These are phyloP conservation scores for Oxytropis ochrocephala DNA, from an alignment of 306 rosid genomes.

Conservation along the genomic window DNA sequence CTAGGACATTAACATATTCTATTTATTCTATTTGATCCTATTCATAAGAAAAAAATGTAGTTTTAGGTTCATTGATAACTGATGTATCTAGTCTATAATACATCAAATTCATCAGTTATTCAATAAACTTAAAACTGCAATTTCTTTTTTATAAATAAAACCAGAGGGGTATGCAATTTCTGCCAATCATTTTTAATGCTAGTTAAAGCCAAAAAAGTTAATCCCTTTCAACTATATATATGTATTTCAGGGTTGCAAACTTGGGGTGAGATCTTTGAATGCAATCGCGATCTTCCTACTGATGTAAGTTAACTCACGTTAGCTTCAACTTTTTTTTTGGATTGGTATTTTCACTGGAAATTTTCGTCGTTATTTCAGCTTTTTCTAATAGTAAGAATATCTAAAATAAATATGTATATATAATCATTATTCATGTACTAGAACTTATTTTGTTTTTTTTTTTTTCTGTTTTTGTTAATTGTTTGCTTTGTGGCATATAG, in stretches of 20 bases:
- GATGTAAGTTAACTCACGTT: constrained; percentile 44
- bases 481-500: neutral
- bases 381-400: too few relatives aligned
- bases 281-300: constrained; percentile 58
- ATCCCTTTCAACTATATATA: neutral
- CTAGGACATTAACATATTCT: neutral
- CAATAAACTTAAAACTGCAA: too few relatives aligned
- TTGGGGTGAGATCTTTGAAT: constrained; percentile 63
- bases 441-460: neutral
- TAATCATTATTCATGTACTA: too few relatives aligned
- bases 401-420: too few relatives aligned
- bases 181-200: neutral
- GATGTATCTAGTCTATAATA: too few relatives aligned
- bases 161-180: neutral
- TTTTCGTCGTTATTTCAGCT: too few relatives aligned
- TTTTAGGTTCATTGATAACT: too few relatives aligned
- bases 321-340: neutral
- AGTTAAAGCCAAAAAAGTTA: neutral
- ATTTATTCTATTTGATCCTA: too few relatives aligned
- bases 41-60: too few relatives aligned
- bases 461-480: neutral
- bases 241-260: constrained; percentile 64
- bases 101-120: too few relatives aligned
- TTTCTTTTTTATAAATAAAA: too few relatives aligned
- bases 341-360: too few relatives aligned